These are phyloP conservation scores for Ceratobasidium papillatum DNA, from an alignment of 1,284 basidiomycete species.

Conservation along the genomic window DNA sequence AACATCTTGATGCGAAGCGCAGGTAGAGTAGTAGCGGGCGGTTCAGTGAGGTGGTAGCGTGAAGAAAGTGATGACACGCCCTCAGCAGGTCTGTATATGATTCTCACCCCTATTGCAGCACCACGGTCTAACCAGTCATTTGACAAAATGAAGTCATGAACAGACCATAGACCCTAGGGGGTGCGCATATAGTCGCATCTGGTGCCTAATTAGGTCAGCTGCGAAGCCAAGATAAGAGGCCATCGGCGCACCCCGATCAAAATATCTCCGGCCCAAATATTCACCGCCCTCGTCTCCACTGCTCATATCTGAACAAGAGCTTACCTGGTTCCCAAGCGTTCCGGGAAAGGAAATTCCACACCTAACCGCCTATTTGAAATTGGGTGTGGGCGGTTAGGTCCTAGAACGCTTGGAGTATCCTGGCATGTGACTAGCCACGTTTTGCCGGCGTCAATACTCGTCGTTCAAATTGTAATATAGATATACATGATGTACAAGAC, in stretches of 20 bases:
- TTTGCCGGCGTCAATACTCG: not conserved
- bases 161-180: not conserved
- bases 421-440: slow-evolving; percentile 6
- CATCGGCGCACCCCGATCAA: not conserved
- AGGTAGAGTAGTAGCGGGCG: too few relatives aligned
- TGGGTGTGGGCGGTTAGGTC: not conserved
- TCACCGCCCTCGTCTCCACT: too few relatives aligned
- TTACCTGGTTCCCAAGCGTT: not conserved
- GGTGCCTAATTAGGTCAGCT: not conserved
- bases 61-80: too few relatives aligned
- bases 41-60: too few relatives aligned
- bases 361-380: not conserved
- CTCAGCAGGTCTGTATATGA: too few relatives aligned
- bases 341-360: not conserved
- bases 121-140: not conserved
- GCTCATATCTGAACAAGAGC: too few relatives aligned
- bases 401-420: slow-evolving; percentile 8
- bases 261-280: too few relatives aligned
- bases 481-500: not conserved
- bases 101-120: too few relatives aligned
- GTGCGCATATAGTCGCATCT: not conserved
- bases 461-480: not conserved
- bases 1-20: too few relatives aligned
- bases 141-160: not conserved
- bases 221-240: not conserved